Percentiles rank a stretch among this genome's conserved stretches.
Evolutionary conservation across 2,329 filamentous ascomycete species (phyloP).

Genomic region (Talaromyces islandicus): DNA sequence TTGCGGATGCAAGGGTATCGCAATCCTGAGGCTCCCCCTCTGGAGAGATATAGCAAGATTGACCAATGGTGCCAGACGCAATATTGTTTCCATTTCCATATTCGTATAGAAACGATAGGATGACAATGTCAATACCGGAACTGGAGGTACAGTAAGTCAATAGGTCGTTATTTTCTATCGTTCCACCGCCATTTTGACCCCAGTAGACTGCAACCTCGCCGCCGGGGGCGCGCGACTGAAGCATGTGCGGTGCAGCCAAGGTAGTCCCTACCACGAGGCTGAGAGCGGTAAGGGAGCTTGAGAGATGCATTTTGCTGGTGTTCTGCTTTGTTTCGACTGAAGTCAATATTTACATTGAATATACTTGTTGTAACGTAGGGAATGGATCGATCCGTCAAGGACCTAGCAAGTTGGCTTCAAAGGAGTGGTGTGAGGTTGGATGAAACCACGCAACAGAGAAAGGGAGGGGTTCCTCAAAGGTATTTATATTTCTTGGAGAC

Average conservation of each 20-base stretch:
- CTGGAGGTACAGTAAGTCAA: conserved; percentile 31
- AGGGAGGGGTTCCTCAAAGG: background rate
- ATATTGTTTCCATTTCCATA: conserved; percentile 21
- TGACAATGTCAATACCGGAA: conserved; percentile 39
- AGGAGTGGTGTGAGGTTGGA: background rate
- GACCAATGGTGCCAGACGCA: conserved; percentile 5
- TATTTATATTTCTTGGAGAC: background rate
- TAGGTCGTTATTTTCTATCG: conserved; percentile 9
- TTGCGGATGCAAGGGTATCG: conserved; percentile 34
- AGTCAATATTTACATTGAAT: conserved; percentile 10
- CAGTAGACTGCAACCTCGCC: conserved; percentile 9
- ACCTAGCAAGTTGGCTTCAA: conserved; percentile 3
- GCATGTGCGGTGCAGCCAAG: conserved; percentile 7
- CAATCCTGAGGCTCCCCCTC: conserved; percentile 20
- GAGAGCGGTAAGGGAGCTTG: conserved; percentile 1
- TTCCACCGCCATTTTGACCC: conserved; percentile 7
- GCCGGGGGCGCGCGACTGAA: conserved; percentile 6
- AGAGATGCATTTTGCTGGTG: conserved; percentile 4
- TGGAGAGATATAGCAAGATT: conserved; percentile 7
- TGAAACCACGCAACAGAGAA: background rate
- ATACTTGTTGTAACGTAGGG: conserved; percentile 3
- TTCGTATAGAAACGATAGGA: conserved; percentile 39
- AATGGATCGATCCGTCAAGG: conserved; percentile 11
- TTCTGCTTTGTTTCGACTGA: background rate
- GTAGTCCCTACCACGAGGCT: conserved; percentile 4